phyloP scores from a whole-genome alignment of 2,329 filamentous ascomycete genomes.

The Knufia fluminis region DNA sequence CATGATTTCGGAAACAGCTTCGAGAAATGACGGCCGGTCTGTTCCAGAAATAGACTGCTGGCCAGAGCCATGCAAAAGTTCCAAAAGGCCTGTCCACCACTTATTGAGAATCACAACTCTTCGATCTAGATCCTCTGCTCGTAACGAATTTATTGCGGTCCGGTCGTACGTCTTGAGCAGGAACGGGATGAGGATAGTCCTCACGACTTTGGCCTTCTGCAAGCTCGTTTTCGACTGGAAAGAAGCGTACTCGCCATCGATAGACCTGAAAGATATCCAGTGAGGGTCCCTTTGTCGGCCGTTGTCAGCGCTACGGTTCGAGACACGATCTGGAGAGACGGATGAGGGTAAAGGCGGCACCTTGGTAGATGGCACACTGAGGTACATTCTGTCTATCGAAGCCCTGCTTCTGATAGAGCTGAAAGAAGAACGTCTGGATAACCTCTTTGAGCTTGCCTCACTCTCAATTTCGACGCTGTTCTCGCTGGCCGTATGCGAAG shows the following conservation, averaged over 20 bases:
- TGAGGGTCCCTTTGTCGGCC: conserved; percentile 59
- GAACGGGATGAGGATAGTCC: conserved; percentile 65
- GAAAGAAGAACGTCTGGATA: conserved; percentile 33
- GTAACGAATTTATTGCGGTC: conserved; percentile 54
- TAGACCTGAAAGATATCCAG: conserved; percentile 57
- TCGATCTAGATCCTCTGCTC: conserved; percentile 74
- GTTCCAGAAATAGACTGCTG: conserved; percentile 71
- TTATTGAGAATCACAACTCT: conserved; percentile 72
- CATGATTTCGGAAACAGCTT: conserved; percentile 74
- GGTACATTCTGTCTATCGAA: conserved; percentile 40
- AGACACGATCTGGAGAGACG: conserved; percentile 29
- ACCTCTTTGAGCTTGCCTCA: conserved; percentile 25
- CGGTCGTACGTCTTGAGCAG: conserved; percentile 61
- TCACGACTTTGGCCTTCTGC: conserved; percentile 66
- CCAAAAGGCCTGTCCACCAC: conserved; percentile 79
- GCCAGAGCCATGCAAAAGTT: conserved; percentile 67
- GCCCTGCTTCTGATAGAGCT: conserved; percentile 32
- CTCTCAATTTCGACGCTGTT: conserved; percentile 19
- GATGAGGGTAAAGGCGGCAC: conserved; percentile 39
- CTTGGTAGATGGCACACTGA: conserved; percentile 36
- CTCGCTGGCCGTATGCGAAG: conserved; percentile 10
- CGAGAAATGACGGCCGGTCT: conserved; percentile 72
- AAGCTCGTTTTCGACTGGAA: conserved; percentile 66
- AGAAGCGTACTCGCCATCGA: conserved; percentile 51
- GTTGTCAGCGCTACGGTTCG: conserved; percentile 26